A percentile compares a stretch with the other conserved stretches of the same genome.
phyloP scores from a whole-genome alignment of 2,329 filamentous ascomycete species.

The Corniculantispora saksenae region DNA sequence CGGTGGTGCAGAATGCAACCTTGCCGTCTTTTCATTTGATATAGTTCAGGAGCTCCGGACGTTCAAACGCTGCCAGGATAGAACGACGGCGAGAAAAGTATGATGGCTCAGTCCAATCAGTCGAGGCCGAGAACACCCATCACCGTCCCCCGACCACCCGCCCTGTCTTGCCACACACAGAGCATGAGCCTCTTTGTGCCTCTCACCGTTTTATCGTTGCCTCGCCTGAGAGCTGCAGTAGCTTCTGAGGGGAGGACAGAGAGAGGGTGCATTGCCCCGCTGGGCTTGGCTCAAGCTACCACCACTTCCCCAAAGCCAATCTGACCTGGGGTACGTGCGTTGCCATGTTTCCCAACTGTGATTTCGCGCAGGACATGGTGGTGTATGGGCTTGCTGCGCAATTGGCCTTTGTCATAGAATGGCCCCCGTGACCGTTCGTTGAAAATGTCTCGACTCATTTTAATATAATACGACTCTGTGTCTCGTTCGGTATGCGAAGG shows the following conservation, averaged over 20 bases:
- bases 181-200: neutral
- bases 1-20: too few species aligned
- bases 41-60: too few species aligned
- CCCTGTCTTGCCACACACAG: neutral
- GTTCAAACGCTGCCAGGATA: too few species aligned
- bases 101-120: neutral
- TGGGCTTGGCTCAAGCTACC: neutral
- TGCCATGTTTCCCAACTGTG: neutral
- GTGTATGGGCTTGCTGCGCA: neutral
- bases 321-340: neutral
- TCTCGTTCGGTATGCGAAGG: neutral
- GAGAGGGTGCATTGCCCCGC: neutral
- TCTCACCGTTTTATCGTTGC: slow-evolving; percentile 9
- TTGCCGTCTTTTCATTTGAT: too few species aligned
- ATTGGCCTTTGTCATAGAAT: neutral
- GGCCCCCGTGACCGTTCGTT: neutral
- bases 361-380: neutral
- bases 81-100: too few species aligned
- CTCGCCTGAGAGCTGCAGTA: neutral
- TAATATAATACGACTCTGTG: neutral
- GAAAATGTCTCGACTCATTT: neutral
- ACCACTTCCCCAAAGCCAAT: neutral
- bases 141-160: neutral
- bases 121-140: neutral
- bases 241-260: too few species aligned